phyloP scores from a whole-genome alignment of 164 flowering plant genomes.

The Kalanchoe fedtschenkoi region DNA sequence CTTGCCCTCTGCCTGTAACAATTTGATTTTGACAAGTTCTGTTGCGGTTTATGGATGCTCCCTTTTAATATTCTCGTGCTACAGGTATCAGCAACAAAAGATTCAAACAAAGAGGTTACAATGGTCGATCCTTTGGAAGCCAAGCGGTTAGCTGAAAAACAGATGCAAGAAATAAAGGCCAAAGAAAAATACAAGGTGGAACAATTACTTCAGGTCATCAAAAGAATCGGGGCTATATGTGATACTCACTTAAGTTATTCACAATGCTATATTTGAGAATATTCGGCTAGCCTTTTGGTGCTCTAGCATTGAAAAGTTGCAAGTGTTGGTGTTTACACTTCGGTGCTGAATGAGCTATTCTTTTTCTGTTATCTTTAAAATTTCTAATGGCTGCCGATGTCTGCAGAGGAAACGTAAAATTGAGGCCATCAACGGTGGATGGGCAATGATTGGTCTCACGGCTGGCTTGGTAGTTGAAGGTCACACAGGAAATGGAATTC shows the following conservation, averaged over 20 bases:
- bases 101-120: constrained; percentile 28
- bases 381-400: neutral
- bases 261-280: neutral
- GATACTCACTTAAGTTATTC: neutral
- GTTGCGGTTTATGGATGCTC: neutral
- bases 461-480: constrained; percentile 81
- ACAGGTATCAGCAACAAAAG: constrained; percentile 4
- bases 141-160: constrained; percentile 78
- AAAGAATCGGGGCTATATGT: neutral
- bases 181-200: constrained; percentile 59
- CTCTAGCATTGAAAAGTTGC: neutral
- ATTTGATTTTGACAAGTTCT: neutral
- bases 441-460: constrained; percentile 94
- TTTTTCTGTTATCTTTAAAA: neutral
- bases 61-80: neutral
- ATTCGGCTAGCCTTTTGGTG: neutral
- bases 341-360: neutral
- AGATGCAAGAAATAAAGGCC: constrained; percentile 63
- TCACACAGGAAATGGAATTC: constrained; percentile 18
- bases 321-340: neutral
- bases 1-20: neutral
- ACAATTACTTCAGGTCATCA: neutral
- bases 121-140: constrained; percentile 99
- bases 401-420: constrained; percentile 54
- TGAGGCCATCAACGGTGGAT: constrained; percentile 96